Percentiles rank a stretch among this genome's conserved stretches.
Evolutionary conservation across 2,329 filamentous ascomycete genomes (phyloP).

Genomic region (Colletotrichum sp.): DNA sequence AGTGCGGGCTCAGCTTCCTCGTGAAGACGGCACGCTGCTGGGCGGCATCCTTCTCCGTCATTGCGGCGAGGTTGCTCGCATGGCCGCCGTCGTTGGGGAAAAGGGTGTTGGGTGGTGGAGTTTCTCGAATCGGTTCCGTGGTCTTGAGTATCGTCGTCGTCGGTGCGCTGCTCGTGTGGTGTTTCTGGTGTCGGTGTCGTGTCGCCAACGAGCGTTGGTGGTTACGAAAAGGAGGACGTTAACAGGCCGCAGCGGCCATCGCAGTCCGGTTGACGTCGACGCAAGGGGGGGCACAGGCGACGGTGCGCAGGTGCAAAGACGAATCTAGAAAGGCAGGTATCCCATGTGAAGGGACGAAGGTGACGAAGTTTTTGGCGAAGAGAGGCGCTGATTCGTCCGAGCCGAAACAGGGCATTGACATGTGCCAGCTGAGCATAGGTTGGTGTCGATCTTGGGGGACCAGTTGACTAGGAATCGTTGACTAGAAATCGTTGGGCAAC

Average conservation of each 20-base stretch:
- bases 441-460: neutral
- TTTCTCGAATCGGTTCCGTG: neutral
- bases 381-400: constrained; percentile 18
- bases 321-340: neutral
- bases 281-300: constrained; percentile 5
- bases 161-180: neutral
- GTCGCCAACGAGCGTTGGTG: neutral
- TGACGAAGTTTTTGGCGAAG: constrained; percentile 15
- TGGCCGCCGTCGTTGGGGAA: constrained; percentile 12
- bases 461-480: neutral
- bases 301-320: neutral
- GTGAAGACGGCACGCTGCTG: constrained; percentile 6
- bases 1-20: constrained; percentile 14
- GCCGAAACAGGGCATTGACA: constrained; percentile 23
- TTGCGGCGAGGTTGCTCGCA: constrained; percentile 22
- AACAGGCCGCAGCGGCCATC: constrained; percentile 8
- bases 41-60: constrained; percentile 26
- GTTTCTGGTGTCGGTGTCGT: neutral
- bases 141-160: neutral
- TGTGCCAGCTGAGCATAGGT: constrained; percentile 16
- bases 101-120: neutral
- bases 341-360: constrained; percentile 19
- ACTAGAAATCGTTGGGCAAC: neutral
- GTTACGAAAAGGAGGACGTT: neutral
- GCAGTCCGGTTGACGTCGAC: constrained; percentile 1